These are phyloP conservation scores for Crithidia fasciculata DNA, from an alignment of 208 protist species.

Conservation along the genomic window DNA sequence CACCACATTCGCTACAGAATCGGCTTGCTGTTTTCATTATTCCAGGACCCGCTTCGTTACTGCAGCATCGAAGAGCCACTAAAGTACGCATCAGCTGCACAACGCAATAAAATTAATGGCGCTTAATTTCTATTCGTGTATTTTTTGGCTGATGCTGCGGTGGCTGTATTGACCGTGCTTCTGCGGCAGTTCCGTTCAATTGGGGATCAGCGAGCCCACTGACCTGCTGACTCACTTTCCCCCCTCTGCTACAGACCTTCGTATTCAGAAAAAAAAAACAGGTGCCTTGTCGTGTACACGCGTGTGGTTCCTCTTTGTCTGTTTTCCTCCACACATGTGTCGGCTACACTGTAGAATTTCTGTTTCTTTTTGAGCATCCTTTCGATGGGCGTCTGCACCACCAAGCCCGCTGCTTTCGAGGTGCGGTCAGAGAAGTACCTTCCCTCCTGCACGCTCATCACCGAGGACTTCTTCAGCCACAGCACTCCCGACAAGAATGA, in stretches of 20 bases:
- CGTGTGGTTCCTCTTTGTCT: not conserved
- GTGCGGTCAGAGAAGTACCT: constrained; percentile 31
- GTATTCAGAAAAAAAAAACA: not conserved
- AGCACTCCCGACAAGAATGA: constrained; percentile 25
- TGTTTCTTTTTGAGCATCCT: not conserved
- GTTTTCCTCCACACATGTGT: not conserved
- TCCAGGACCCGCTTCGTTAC: too few species aligned
- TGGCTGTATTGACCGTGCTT: not conserved
- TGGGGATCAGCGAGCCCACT: too few species aligned
- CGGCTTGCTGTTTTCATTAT: not conserved
- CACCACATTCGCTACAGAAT: not conserved
- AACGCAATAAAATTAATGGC: too few species aligned
- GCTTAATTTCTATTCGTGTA: too few species aligned
- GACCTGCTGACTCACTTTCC: not conserved
- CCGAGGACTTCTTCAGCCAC: constrained; percentile 38
- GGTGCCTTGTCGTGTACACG: not conserved
- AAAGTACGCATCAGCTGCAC: too few species aligned
- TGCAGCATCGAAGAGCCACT: too few species aligned
- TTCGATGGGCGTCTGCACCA: constrained; percentile 35
- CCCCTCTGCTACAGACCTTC: not conserved
- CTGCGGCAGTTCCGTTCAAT: too few species aligned
- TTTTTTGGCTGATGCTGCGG: too few species aligned
- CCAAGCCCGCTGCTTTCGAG: constrained; percentile 7
- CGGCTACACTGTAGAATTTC: not conserved
- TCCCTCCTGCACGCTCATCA: constrained; percentile 28